Evolutionary conservation across 768 basidiomycete genomes (phyloP), one percentile per base, ranked within the genome.

Genomic region (Kwoniella bestiolae): DNA sequence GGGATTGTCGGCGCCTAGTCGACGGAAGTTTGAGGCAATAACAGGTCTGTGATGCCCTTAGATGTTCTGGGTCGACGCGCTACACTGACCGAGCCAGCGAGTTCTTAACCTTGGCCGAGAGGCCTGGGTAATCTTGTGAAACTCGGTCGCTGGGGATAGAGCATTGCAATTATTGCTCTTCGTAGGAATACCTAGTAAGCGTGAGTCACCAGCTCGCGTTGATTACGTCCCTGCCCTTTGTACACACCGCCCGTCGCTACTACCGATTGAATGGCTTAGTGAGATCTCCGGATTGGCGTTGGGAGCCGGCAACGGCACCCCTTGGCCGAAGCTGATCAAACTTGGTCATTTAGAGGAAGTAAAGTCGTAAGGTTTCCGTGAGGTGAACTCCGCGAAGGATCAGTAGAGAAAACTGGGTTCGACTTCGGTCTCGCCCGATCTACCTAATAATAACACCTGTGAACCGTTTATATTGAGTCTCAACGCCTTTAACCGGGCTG

Each of bases 111-210:
- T 89, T 86, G 86, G 82, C 88, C 85, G 86, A 85, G 87, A 88
- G 87, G 88, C 67, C 84, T 80, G 86, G 87, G 87, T 87, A 88
- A 87, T 87, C 87, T 87, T 87, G 86, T 88, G 86, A 88, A 87
- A 87, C 86, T 85, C 85, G 85, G 86, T 87, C 86, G 87, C 86
- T 88, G 87, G 88, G 88, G 88, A 89, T 89, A 88, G 88, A 89
- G 88, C 87, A 89, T 88, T 90, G 88, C 87, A 89, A 89, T 89
- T 90, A 89, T 90, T 87, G 88, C 88, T 89, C 89, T 89, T 90
- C 88, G 90, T 86, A 89, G 88, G 88, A 89, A 89, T 89, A 85
- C 87, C 87, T 89, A 89, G 89, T 89, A 90, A 88, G 86, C 86
- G 86, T 85, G 86, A 88, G 88, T 90, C 87, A 89, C 89, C 88